Percentiles rank a stretch among this genome's conserved stretches.
phyloP scores from a whole-genome alignment of 108 stramenopile genomes.

The Cyclotella kingstonii region DNA sequence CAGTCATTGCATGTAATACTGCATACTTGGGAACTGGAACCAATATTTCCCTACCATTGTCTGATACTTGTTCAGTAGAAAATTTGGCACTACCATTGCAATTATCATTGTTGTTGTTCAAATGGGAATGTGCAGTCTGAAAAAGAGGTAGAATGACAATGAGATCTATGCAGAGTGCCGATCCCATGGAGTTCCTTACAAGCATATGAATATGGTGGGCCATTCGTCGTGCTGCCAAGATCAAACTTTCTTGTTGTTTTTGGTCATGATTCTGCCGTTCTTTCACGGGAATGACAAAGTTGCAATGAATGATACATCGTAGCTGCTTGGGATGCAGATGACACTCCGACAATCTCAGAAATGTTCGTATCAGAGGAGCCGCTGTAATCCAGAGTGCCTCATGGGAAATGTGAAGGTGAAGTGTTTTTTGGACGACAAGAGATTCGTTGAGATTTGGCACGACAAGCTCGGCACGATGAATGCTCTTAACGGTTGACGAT shows the following conservation, averaged over 20 bases:
- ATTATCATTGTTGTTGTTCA: constrained; percentile 5
- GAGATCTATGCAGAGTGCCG: constrained; percentile 44
- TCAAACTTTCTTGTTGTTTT: not conserved
- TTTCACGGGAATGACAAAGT: constrained; percentile 5
- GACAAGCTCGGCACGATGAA: constrained; percentile 1
- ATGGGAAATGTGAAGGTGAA: constrained; percentile 26
- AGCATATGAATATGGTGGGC: constrained; percentile 50
- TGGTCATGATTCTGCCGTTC: not conserved
- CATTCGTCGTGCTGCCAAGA: constrained; percentile 18
- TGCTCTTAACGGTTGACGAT: not conserved
- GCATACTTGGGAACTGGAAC: constrained; percentile 1
- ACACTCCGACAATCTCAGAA: constrained; percentile 17
- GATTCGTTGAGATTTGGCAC: constrained; percentile 2
- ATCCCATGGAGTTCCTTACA: constrained; percentile 47
- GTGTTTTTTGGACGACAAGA: too few relatives aligned
- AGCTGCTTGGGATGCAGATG: constrained; percentile 22
- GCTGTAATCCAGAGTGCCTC: constrained; percentile 27
- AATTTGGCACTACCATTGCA: not conserved
- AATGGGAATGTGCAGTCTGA: not conserved
- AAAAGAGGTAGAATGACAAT: constrained; percentile 28
- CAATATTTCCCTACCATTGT: not conserved
- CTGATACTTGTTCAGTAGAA: too few relatives aligned
- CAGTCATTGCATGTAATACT: constrained; percentile 24
- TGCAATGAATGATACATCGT: constrained; percentile 32
- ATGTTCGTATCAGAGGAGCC: constrained; percentile 43